A percentile compares a stretch with the other conserved stretches of the same genome.
Conservation (phyloP, 495 filamentous ascomycete genomes). For the Pseudomonodictys pantanalensis region DNA sequence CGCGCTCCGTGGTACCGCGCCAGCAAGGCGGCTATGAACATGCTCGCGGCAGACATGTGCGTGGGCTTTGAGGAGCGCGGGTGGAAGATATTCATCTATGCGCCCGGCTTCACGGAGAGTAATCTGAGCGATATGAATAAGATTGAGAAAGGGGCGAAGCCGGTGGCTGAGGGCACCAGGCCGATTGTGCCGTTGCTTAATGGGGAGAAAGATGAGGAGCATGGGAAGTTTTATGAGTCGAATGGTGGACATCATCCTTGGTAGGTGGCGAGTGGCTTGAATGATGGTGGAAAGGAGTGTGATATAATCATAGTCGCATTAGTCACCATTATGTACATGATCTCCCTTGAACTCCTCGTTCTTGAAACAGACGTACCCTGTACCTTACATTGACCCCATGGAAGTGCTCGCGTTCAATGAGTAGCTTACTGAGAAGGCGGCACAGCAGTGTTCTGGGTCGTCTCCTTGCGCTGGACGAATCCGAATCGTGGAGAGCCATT, state of each 20-base stretch:
- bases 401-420: too few relatives aligned
- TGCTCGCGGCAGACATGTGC: constrained; percentile 22
- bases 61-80: constrained; percentile 2
- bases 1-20: constrained; percentile 26
- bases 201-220: constrained; percentile 41
- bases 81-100: constrained; percentile 36
- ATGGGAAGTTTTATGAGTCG: constrained; percentile 40
- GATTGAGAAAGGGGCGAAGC: too few relatives aligned
- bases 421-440: constrained; percentile 2
- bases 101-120: constrained; percentile 39
- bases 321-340: too few relatives aligned
- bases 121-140: too few relatives aligned
- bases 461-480: constrained; percentile 11
- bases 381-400: too few relatives aligned
- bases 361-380: too few relatives aligned
- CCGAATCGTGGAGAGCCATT: constrained; percentile 6
- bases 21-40: constrained; percentile 35
- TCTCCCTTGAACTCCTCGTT: too few relatives aligned
- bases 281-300: too few relatives aligned
- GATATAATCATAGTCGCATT: too few relatives aligned
- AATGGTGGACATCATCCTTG: constrained; percentile 25
- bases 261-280: too few relatives aligned
- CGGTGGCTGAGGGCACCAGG: constrained; percentile 9
- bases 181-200: constrained; percentile 37
- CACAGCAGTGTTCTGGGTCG: constrained; percentile 2